Evolutionary conservation across 2,329 filamentous ascomycete genomes (phyloP), one percentile per base, ranked within the genome.

Genomic region (Curvularia verruculosa): DNA sequence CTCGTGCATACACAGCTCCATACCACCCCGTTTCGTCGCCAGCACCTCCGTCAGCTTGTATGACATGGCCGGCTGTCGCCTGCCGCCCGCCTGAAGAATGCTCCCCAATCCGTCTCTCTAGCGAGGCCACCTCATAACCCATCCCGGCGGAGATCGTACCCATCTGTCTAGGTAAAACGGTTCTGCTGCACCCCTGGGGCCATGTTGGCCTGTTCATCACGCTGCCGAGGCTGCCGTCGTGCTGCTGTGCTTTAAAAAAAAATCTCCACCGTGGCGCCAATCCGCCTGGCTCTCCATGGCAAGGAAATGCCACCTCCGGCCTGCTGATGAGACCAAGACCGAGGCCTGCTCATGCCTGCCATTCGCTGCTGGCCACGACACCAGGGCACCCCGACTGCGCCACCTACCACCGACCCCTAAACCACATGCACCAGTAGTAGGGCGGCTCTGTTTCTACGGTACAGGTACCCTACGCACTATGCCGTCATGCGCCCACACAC

Each of bases 21-120:
- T 26, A 37, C 28, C 21, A 21, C 28, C 18, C 24, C 31, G 37
- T 29, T 23, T 29, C 13, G 21, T 10, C 31, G n/a, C 7, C 12
- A 28, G 37, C 52, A 41, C 31, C 37, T 36, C 39, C 45, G 47
- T 36, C 47, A n/a, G 21, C 34, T 15, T 6, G n/a, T n/a, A 53
- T 48, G 54, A 53, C 54, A 44, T 56, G 54, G 48, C 49, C 54
- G 54, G 49, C 54, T 56, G 49, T 50, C 48, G 49, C 29, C 43
- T 37, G 51, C 34, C 36, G 53, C 40, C 34, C 54, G 54, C 53
- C 48, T 56, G 52, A 41, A 36, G 44, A 15, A 15, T 48, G 21
- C 29, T 43, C 36, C 48, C 29, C 48, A 52, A 56, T 31, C 43
- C 47, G 19, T 18, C 23, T 4, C 9, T 12, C 54, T 54, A 54